A percentile compares a stretch with the other conserved stretches of the same genome.
Evolutionary conservation across 108 stramenopile species (phyloP).

Genomic region (Cyclotella kingstonii): DNA sequence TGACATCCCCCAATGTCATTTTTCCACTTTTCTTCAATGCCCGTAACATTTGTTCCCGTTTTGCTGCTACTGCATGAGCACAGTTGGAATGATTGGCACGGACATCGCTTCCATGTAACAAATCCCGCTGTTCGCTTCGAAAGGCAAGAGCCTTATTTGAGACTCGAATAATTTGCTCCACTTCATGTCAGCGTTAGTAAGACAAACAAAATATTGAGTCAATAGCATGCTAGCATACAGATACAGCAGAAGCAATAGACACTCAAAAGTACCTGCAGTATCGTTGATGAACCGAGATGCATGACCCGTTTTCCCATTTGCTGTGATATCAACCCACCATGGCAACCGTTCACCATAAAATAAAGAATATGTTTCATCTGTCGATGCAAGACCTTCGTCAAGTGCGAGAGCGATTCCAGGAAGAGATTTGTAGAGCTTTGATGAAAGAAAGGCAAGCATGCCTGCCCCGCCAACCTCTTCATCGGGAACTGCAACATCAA

Average conservation of each 20-base stretch:
- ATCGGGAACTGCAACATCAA: constrained; percentile 22
- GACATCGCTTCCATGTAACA: constrained; percentile 48
- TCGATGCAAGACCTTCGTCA: constrained; percentile 86
- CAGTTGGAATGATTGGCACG: constrained; percentile 63
- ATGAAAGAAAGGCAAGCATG: constrained; percentile 62
- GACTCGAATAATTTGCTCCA: constrained; percentile 87
- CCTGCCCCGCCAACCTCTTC: constrained; percentile 46
- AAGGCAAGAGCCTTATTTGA: constrained; percentile 84
- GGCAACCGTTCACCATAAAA: constrained; percentile 96
- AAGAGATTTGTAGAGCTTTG: constrained; percentile 42
- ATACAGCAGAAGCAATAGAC: too few species aligned
- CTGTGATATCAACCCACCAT: constrained; percentile 88
- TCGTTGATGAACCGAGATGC: constrained; percentile 92
- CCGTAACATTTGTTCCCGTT: constrained; percentile 22
- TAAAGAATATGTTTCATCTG: constrained; percentile 77
- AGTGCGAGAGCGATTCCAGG: constrained; percentile 80
- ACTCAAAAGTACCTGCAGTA: constrained; percentile 86
- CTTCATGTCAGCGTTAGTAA: constrained; percentile 8
- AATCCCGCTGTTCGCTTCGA: constrained; percentile 82
- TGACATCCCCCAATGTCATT: constrained; percentile 93
- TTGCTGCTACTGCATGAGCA: constrained; percentile 70
- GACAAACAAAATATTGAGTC: not conserved
- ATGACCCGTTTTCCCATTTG: constrained; percentile 92
- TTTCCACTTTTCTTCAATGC: constrained; percentile 51
- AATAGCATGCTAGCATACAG: too few species aligned